A percentile compares a stretch with the other conserved stretches of the same genome.
Evolutionary conservation across 2,329 filamentous ascomycete genomes (phyloP).

Genomic region (Aschersonia sp.): DNA sequence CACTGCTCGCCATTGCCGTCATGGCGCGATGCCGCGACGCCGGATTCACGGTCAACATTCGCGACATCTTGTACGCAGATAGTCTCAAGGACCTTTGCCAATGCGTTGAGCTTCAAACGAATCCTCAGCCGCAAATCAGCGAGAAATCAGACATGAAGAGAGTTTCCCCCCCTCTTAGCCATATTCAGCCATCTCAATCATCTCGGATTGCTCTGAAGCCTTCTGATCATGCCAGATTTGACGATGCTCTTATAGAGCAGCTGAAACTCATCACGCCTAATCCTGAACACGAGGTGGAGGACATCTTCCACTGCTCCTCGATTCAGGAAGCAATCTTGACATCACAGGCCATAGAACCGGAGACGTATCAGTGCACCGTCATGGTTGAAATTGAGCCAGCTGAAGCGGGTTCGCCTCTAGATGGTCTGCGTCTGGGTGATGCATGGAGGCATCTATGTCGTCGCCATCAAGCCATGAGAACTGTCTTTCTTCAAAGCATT

Average conservation of each 20-base stretch:
- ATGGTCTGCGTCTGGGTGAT: background rate
- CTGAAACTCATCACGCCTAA: background rate
- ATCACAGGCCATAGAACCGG: background rate
- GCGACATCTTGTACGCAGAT: no score
- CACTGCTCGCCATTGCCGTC: no score
- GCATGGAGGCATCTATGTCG: background rate
- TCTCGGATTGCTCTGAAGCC: no score
- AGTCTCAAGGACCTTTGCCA: no score
- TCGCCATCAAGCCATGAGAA: background rate
- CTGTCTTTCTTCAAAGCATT: background rate
- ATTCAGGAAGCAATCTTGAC: background rate
- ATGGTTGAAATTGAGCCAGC: background rate
- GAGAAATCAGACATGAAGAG: no score
- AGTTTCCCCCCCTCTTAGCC: no score
- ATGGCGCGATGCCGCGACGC: no score
- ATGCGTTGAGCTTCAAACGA: no score
- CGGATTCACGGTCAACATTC: no score
- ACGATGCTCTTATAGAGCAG: background rate
- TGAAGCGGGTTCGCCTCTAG: background rate
- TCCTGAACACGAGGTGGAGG: background rate
- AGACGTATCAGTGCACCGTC: background rate
- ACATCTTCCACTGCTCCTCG: background rate
- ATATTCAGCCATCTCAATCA: no score
- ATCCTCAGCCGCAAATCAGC: no score
- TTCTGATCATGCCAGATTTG: no score